phyloP scores from a whole-genome alignment of 148 eudicot species.

The Agrostemma githago region DNA sequence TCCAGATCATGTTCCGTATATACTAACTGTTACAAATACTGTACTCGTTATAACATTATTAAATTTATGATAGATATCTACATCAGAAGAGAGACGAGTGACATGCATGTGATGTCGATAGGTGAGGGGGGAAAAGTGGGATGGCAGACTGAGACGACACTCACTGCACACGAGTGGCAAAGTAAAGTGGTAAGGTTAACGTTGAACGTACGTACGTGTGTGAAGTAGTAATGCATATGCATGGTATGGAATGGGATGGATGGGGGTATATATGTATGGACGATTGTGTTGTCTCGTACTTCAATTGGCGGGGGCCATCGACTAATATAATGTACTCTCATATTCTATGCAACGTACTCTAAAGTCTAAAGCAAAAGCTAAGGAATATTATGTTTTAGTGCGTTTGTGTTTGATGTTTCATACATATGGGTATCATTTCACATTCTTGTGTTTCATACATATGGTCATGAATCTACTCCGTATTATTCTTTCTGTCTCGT shows the following conservation, averaged over 20 bases:
- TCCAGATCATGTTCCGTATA: too few relatives aligned
- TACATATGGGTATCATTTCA: too few relatives aligned
- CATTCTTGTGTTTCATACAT: too few relatives aligned
- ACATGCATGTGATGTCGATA: neutral
- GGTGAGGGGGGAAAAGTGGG: neutral
- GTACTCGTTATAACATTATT: too few relatives aligned
- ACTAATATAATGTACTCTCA: neutral
- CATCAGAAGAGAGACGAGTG: too few relatives aligned
- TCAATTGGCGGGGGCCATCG: neutral
- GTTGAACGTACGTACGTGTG: neutral
- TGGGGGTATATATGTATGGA: neutral
- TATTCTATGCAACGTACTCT: neutral
- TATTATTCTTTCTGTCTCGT: too few relatives aligned
- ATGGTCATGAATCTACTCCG: too few relatives aligned
- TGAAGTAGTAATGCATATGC: neutral
- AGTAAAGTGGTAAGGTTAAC: too few relatives aligned
- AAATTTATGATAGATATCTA: too few relatives aligned
- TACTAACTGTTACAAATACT: too few relatives aligned
- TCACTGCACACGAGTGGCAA: neutral
- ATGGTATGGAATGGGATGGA: too few relatives aligned
- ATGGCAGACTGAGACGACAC: conserved; percentile 1
- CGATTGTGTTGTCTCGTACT: neutral
- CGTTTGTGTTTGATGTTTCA: neutral
- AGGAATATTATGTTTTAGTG: neutral
- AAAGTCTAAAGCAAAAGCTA: neutral